Evolutionary conservation across 352 stramenopile genomes (phyloP), one percentile per base, ranked within the genome.

Genomic region (Phytophthora pinifolia): DNA sequence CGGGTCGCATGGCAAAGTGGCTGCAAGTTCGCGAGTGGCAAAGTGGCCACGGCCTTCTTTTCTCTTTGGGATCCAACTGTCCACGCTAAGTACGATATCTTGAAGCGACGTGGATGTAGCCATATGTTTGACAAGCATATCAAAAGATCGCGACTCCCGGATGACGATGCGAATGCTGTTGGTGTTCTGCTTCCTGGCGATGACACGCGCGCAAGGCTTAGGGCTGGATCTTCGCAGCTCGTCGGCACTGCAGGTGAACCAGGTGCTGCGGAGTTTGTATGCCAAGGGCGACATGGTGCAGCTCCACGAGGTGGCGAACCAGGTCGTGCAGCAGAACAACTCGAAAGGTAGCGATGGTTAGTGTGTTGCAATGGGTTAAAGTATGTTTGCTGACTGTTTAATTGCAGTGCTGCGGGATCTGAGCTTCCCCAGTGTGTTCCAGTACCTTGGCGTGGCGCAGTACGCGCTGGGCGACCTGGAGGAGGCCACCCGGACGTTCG

Each of bases 401-500:
- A 36, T 44, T 18, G 27, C n/a, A 77, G 72, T 69, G 12, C 29
- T 69, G 18, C 34, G 35, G 32, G 74, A 79, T 35, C 31, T 66
- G 32, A 44, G 45, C 13, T 70, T 70, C 54, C 70, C 76, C 4
- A 89, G 64, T 29, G 73, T 74, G 37, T 89, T 78, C 45, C 66
- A 93, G 59, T 89, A 79, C 50, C 59, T 94, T 3, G 83, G 79
- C 14, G 62, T 86, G 12, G 76, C 79, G 13, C 76, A 89, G 41
- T 89, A 91, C 47, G 54, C 72, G n/a, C 68, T 92, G 15, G 83
- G 82, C 0, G 59, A 89, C 27, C 51, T 93, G 25, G 45, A 66
- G 20, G 67, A 78, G 13, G 83, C 83, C 0, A 77, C 69, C n/a
- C 54, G 54, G 9, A 84, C 81, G 10, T 94, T 94, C 34, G 60